Evolutionary conservation across 768 basidiomycete species (phyloP).

Genomic region (Candolleomyces eurysporus): DNA sequence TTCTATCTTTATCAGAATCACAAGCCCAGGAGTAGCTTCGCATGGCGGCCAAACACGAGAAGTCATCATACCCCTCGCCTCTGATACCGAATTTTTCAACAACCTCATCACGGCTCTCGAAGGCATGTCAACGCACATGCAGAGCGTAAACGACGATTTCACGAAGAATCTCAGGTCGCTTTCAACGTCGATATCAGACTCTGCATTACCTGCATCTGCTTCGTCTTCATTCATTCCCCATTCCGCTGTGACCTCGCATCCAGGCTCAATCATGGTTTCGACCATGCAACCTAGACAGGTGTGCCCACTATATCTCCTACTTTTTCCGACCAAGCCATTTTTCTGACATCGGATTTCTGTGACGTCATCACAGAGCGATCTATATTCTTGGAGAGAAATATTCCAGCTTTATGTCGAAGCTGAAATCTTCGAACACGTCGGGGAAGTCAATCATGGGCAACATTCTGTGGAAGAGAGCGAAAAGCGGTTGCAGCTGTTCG

Average conservation of each 20-base stretch:
- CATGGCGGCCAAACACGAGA: conserved; percentile 33
- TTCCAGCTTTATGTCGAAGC: conserved; percentile 85
- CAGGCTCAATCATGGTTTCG: conserved; percentile 29
- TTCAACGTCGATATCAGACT: conserved; percentile 35
- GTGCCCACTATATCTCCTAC: too few relatives aligned
- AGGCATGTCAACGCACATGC: conserved; percentile 49
- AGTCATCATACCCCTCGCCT: conserved; percentile 74
- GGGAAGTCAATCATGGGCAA: conserved; percentile 67
- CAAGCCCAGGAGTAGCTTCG: neutral
- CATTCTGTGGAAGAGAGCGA: conserved; percentile 69
- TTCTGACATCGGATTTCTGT: neutral
- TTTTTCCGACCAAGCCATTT: neutral
- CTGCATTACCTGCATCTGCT: conserved; percentile 42
- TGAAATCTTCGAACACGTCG: conserved; percentile 77
- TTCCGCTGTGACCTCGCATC: conserved; percentile 37
- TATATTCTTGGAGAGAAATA: conserved; percentile 88
- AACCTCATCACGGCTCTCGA: conserved; percentile 63
- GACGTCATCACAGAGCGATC: conserved; percentile 45
- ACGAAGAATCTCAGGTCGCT: conserved; percentile 35
- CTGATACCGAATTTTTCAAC: conserved; percentile 79
- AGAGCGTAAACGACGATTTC: conserved; percentile 50
- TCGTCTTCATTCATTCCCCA: conserved; percentile 42
- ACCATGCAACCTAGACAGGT: conserved; percentile 23
- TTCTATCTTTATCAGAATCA: neutral
- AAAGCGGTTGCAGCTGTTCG: conserved; percentile 59